Evolutionary conservation across 1,139 yeast species (phyloP).

Genomic region (Hemisphaericaspora lyxosophila): DNA sequence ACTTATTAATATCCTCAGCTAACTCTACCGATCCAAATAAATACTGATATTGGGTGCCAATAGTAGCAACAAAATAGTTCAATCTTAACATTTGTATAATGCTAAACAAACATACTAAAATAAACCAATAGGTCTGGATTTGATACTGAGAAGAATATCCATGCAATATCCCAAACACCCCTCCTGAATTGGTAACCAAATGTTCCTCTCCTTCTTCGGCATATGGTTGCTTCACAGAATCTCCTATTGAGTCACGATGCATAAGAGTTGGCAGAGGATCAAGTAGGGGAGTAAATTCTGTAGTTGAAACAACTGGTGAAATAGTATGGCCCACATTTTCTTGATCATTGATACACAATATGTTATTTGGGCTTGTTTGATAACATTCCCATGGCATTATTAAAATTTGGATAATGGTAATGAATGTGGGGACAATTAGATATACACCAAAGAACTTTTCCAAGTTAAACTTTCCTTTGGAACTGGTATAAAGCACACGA

Average conservation of each 20-base stretch:
- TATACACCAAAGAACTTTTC: slow-evolving; percentile 36
- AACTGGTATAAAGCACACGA: slow-evolving; percentile 28
- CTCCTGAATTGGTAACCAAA: slow-evolving; percentile 36
- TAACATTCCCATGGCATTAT: slow-evolving; percentile 45
- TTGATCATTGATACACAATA: slow-evolving; percentile 29
- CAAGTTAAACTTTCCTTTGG: slow-evolving; percentile 30
- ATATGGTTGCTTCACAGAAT: slow-evolving; percentile 47
- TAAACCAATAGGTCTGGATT: slow-evolving; percentile 44
- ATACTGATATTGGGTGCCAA: slow-evolving; percentile 45
- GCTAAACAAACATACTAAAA: slow-evolving; percentile 38
- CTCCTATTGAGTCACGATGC: slow-evolving; percentile 47
- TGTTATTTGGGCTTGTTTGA: slow-evolving; percentile 32
- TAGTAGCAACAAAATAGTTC: slow-evolving; percentile 48
- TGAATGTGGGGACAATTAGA: slow-evolving; percentile 41
- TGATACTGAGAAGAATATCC: slow-evolving; percentile 44
- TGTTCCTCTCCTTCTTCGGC: slow-evolving; percentile 40
- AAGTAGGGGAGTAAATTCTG: slow-evolving; percentile 15
- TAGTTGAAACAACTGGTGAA: slow-evolving; percentile 2
- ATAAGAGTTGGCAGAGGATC: slow-evolving; percentile 10
- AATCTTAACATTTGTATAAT: slow-evolving; percentile 46
- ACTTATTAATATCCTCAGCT: slow-evolving; percentile 33
- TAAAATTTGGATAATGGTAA: slow-evolving; percentile 38
- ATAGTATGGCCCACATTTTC: slow-evolving; percentile 8
- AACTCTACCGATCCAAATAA: slow-evolving; percentile 28
- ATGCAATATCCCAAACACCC: slow-evolving; percentile 45